A percentile compares a stretch with the other conserved stretches of the same genome.
phyloP scores from a whole-genome alignment of 345 rosid genomes.

The Rhizophora apiculata region DNA sequence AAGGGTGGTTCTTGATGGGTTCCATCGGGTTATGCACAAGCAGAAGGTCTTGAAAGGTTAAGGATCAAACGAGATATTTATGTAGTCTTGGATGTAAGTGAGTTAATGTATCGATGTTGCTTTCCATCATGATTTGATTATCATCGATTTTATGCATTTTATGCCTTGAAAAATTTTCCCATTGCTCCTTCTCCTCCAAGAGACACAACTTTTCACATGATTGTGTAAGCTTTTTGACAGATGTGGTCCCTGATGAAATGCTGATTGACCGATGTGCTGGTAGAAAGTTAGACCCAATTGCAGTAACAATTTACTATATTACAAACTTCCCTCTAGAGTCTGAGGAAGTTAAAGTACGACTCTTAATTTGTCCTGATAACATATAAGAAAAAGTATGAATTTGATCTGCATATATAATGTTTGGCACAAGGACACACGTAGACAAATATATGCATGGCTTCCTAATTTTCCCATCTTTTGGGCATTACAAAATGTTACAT shows the following conservation, averaged over 20 bases:
- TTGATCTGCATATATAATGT: no score
- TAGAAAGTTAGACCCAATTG: slow-evolving; percentile 69
- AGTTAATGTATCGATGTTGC: neutral
- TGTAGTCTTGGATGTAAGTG: slow-evolving; percentile 62
- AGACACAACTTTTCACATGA: no score
- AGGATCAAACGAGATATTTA: slow-evolving; percentile 73
- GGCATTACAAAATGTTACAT: neutral
- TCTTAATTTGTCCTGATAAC: slow-evolving; percentile 77
- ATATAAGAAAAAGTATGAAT: slow-evolving; percentile 84
- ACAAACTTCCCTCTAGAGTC: slow-evolving; percentile 65
- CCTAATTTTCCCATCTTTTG: neutral
- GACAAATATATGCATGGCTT: neutral
- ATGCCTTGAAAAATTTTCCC: neutral
- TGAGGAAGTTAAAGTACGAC: slow-evolving; percentile 68
- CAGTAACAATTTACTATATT: slow-evolving; percentile 73
- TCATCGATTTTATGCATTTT: neutral
- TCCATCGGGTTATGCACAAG: slow-evolving; percentile 70
- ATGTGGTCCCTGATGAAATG: slow-evolving; percentile 48
- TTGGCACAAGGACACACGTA: no score
- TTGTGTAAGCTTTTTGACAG: no score
- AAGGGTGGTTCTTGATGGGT: slow-evolving; percentile 91
- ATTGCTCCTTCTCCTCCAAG: neutral
- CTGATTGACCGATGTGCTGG: slow-evolving; percentile 87
- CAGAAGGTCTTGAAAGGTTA: slow-evolving; percentile 63
- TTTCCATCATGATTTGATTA: neutral